Evolutionary conservation across 768 basidiomycete species (phyloP).

Genomic region (Naganishia vishniacii): DNA sequence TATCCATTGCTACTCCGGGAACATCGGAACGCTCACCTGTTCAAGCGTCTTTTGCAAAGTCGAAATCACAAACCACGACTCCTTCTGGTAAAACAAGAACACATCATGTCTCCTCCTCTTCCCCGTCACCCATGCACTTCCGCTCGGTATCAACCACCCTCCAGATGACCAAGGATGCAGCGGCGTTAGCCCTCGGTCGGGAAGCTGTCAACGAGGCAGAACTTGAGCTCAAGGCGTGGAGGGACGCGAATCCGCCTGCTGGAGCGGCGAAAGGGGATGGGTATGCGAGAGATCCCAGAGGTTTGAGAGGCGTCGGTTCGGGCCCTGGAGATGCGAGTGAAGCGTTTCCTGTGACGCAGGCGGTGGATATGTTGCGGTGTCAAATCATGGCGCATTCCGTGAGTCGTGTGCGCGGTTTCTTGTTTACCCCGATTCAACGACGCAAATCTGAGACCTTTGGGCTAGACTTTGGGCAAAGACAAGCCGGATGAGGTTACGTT

Average conservation of each 20-base stretch:
- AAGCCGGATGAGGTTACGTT: slow-evolving; percentile 76
- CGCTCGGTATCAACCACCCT: not conserved
- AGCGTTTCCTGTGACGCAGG: slow-evolving; percentile 45
- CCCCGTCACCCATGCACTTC: not conserved
- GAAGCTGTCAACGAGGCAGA: slow-evolving; percentile 90
- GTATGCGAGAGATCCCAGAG: slow-evolving; percentile 8
- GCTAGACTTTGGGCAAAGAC: slow-evolving; percentile 81
- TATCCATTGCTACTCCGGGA: slow-evolving; percentile 22
- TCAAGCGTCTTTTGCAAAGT: not conserved
- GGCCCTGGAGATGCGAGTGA: too few relatives aligned
- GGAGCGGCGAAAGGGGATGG: slow-evolving; percentile 24
- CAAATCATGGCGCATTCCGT: slow-evolving; percentile 51
- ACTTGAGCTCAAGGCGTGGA: slow-evolving; percentile 78
- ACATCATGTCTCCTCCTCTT: not conserved
- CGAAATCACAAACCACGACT: not conserved
- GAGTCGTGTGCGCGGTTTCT: slow-evolving; percentile 21
- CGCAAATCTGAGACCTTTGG: slow-evolving; percentile 58
- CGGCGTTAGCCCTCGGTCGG: slow-evolving; percentile 63
- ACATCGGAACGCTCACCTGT: slow-evolving; percentile 6
- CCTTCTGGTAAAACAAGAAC: not conserved
- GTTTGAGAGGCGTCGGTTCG: slow-evolving; percentile 4
- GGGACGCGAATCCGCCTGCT: not conserved
- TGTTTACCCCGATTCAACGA: not conserved
- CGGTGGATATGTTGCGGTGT: slow-evolving; percentile 60
- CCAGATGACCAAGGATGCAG: slow-evolving; percentile 30